phyloP scores from a whole-genome alignment of 108 stramenopile species.

The Stephanodiscus triporus region DNA sequence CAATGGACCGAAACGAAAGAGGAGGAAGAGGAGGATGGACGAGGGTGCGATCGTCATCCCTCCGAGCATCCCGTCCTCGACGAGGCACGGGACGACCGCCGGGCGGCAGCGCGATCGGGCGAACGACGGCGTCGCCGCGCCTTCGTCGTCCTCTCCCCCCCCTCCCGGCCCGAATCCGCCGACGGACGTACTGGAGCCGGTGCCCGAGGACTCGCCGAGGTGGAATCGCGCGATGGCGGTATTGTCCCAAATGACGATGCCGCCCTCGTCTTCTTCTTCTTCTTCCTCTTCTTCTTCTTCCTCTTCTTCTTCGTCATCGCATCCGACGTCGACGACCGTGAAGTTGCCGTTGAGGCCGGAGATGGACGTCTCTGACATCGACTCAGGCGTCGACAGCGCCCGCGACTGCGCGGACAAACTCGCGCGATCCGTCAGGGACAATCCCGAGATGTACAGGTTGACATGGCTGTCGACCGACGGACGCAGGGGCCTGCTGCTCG shows the following conservation, averaged over 20 bases:
- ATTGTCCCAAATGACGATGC: constrained; percentile 42
- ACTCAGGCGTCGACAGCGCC: not conserved
- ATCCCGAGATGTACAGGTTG: constrained; percentile 37
- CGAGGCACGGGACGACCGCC: too few relatives aligned
- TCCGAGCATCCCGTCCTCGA: too few relatives aligned
- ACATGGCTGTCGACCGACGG: constrained; percentile 54
- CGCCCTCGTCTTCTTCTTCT: not conserved
- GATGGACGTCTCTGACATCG: constrained; percentile 29
- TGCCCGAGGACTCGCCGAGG: constrained; percentile 36
- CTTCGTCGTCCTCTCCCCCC: constrained; percentile 16
- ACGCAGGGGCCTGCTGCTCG: constrained; percentile 49
- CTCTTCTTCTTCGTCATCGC: not conserved
- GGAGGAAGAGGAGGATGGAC: constrained; percentile 16
- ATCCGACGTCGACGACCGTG: not conserved
- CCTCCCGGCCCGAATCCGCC: not conserved
- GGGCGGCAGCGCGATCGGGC: not conserved
- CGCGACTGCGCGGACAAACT: too few relatives aligned
- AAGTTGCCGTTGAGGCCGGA: constrained; percentile 35
- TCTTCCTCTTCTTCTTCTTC: not conserved
- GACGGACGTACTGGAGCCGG: constrained; percentile 37
- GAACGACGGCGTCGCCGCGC: not conserved
- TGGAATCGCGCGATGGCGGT: constrained; percentile 43
- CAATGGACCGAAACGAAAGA: not conserved
- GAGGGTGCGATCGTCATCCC: constrained; percentile 45
- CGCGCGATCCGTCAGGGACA: constrained; percentile 27